phyloP scores from a whole-genome alignment of 106 monocot species.

The Dioscorea zingiberensis region DNA sequence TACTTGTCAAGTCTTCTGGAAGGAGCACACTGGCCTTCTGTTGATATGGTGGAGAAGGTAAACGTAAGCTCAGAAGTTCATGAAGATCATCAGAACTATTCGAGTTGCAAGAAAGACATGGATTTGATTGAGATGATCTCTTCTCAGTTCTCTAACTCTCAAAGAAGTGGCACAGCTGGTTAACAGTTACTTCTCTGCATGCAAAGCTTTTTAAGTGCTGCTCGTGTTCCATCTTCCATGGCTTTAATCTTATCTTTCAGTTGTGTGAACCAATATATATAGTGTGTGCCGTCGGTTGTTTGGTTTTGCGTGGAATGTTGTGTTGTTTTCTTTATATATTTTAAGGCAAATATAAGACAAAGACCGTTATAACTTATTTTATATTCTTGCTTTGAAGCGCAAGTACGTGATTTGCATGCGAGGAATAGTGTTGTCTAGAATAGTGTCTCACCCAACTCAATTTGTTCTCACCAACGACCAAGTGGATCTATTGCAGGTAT shows the following conservation, averaged over 20 bases:
- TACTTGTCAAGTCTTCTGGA: slow-evolving; percentile 9
- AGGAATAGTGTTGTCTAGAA: too few species aligned
- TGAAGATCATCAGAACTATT: not conserved
- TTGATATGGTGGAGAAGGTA: not conserved
- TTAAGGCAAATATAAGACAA: not conserved
- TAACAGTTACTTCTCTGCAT: not conserved
- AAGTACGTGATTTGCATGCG: slow-evolving; percentile 3
- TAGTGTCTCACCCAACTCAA: too few species aligned
- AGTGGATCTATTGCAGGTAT: too few species aligned
- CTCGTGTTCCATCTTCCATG: not conserved
- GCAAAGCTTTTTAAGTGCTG: not conserved
- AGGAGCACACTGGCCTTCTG: not conserved
- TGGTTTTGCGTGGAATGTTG: not conserved
- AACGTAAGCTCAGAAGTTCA: not conserved
- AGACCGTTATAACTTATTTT: too few species aligned
- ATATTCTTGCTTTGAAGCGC: not conserved
- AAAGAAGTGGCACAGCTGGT: slow-evolving; percentile 1
- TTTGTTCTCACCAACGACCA: too few species aligned
- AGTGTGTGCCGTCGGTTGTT: not conserved
- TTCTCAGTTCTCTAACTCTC: not conserved
- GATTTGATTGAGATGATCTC: slow-evolving; percentile 38
- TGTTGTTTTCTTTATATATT: not conserved
- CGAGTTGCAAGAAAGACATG: slow-evolving; percentile 14
- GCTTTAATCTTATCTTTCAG: not conserved
- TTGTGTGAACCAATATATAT: not conserved